Conservation (phyloP, 331 rosid species). For the Acacia pycnantha region DNA sequence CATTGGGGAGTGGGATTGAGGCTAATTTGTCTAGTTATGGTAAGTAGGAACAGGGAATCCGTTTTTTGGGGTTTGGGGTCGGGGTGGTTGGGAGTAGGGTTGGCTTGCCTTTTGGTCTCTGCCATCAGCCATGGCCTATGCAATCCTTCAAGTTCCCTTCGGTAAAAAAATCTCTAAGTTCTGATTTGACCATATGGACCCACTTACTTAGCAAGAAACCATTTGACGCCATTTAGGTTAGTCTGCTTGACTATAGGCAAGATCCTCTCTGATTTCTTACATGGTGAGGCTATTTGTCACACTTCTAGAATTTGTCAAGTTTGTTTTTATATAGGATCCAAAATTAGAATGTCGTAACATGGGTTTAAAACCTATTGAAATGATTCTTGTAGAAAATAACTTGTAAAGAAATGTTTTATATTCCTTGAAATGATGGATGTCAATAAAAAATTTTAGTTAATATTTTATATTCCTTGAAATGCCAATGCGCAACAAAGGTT, state of each 20-base stretch:
- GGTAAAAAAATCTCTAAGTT: neutral
- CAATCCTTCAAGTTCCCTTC: neutral
- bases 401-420: neutral
- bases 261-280: neutral
- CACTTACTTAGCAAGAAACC: neutral
- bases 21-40: neutral
- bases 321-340: neutral
- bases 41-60: neutral
- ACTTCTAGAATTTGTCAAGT: neutral
- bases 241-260: neutral
- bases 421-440: neutral
- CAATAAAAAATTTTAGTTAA: neutral
- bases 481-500: neutral
- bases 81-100: neutral
- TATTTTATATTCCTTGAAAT: neutral
- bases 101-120: neutral
- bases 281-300: neutral
- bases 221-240: neutral
- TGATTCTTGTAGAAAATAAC: neutral
- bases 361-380: neutral
- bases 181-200: neutral
- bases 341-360: neutral
- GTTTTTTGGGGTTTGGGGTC: neutral
- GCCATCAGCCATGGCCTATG: neutral
- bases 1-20: neutral